phyloP scores from a whole-genome alignment of 345 rosid species.

The Brassica carinata region DNA sequence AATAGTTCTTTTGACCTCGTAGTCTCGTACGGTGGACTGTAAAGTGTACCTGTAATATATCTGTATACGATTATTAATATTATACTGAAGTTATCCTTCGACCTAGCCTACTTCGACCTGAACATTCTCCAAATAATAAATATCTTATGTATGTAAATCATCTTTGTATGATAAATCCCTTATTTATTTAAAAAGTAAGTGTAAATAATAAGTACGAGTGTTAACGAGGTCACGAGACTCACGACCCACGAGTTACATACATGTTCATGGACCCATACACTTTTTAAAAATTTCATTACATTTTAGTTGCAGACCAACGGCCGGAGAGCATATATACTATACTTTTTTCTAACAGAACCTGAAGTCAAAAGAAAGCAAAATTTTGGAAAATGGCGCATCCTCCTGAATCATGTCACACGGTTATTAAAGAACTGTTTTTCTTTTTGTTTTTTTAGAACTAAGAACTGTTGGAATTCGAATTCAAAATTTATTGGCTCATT shows the following conservation, averaged over 20 bases:
- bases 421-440: neutral
- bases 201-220: neutral
- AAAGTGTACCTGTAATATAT: neutral
- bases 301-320: neutral
- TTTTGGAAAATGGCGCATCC: neutral
- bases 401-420: neutral
- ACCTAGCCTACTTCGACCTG: neutral
- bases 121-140: neutral
- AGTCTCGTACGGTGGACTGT: neutral
- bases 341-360: neutral
- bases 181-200: neutral
- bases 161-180: no score
- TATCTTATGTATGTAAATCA: neutral
- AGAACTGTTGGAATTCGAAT: no score
- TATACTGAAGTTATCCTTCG: neutral
- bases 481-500: no score
- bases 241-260: neutral
- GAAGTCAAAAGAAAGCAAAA: neutral
- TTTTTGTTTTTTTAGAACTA: no score
- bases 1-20: neutral
- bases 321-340: neutral
- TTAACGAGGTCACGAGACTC: neutral
- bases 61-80: neutral
- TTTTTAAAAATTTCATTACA: neutral
- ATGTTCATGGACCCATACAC: neutral